Evolutionary conservation across 306 rosid genomes (phyloP).

Genomic region (Begonia fuchsioides): DNA sequence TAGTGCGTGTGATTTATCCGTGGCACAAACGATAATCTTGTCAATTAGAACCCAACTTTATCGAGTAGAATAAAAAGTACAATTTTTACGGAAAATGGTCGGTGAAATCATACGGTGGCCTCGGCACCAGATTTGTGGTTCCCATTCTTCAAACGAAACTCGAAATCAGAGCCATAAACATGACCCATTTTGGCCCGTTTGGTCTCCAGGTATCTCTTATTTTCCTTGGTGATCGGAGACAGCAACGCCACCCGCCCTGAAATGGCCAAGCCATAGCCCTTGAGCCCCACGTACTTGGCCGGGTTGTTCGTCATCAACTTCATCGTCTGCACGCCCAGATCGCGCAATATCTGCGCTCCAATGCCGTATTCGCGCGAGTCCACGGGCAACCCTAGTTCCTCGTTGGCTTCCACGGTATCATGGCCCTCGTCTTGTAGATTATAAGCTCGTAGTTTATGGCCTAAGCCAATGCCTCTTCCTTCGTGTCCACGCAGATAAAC

Average conservation of each 20-base stretch:
- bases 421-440: conserved; percentile 75
- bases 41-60: too few relatives aligned
- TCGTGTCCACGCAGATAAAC: conserved; percentile 90
- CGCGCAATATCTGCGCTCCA: conserved; percentile 77
- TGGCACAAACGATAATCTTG: too few relatives aligned
- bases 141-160: too few relatives aligned
- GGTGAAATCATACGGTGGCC: too few relatives aligned
- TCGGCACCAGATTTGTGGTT: too few relatives aligned
- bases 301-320: conserved; percentile 92
- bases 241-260: conserved; percentile 61
- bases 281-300: conserved; percentile 60
- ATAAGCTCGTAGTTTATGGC: conserved; percentile 90
- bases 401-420: conserved; percentile 90
- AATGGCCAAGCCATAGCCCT: conserved; percentile 70
- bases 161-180: conserved; percentile 27
- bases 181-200: conserved; percentile 76
- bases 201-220: conserved; percentile 59
- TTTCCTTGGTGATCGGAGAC: conserved; percentile 59
- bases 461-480: conserved; percentile 93
- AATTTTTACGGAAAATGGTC: too few relatives aligned
- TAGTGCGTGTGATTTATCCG: too few relatives aligned
- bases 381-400: conserved; percentile 85
- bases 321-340: conserved; percentile 71
- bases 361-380: conserved; percentile 98
- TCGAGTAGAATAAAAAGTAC: too few relatives aligned